Evolutionary conservation across 2,329 filamentous ascomycete genomes (phyloP).

Genomic region (Emmonsiellopsis sp.): DNA sequence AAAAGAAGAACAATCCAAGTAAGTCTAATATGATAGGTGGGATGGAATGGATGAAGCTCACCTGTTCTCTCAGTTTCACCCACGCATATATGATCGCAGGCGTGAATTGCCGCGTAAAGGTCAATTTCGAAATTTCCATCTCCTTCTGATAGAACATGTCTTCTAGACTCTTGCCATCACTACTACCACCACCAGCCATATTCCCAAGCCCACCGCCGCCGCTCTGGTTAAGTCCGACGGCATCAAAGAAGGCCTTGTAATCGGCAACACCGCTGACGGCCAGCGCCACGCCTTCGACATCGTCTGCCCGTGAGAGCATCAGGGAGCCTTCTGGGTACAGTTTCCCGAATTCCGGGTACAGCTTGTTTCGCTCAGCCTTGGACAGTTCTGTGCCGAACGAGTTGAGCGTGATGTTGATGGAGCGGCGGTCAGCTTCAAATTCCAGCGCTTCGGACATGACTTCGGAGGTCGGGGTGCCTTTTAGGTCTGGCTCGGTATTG

Average conservation of each 20-base stretch:
- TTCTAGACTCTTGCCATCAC: conserved; percentile 82
- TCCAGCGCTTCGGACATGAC: conserved; percentile 94
- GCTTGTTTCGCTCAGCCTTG: conserved; percentile 88
- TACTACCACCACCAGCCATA: conserved; percentile 68
- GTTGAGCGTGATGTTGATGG: conserved; percentile 98
- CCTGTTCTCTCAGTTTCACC: conserved; percentile 96
- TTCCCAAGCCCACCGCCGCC: conserved; percentile 69
- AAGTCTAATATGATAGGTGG: neutral
- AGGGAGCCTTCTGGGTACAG: conserved; percentile 89
- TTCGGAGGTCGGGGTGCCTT: conserved; percentile 79
- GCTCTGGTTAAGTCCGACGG: conserved; percentile 67
- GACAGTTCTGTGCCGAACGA: conserved; percentile 93
- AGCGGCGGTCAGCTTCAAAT: conserved; percentile 91
- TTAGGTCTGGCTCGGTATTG: conserved; percentile 77
- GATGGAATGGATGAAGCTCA: conserved; percentile 36
- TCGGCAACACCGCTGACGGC: conserved; percentile 88
- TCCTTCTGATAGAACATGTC: conserved; percentile 99
- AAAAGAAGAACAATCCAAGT: neutral
- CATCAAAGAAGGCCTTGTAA: conserved; percentile 94
- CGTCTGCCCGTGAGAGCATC: conserved; percentile 91
- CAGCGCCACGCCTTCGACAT: conserved; percentile 84
- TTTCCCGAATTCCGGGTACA: conserved; percentile 86
- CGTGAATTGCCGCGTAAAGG: conserved; percentile 93
- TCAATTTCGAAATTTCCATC: conserved; percentile 94
- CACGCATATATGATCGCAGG: conserved; percentile 93